Evolutionary conservation across 2,329 filamentous ascomycete species (phyloP), one percentile per base, ranked within the genome.

Genomic region (Penicillium sp.): DNA sequence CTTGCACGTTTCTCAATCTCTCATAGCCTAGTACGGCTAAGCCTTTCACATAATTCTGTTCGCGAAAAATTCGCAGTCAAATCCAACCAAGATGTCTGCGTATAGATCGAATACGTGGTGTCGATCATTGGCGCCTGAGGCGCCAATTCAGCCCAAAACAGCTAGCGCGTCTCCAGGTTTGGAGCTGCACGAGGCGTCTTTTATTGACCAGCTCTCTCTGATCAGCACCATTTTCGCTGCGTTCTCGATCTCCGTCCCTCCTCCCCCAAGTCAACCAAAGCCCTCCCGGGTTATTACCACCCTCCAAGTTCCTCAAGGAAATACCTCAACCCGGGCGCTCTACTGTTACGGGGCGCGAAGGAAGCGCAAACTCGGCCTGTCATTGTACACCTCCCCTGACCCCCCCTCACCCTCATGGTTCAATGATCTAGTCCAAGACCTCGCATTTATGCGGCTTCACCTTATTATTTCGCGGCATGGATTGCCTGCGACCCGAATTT

Each of bases 381-480:
- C 22, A 19, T 33, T 21, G 31, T n/a, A 45, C 21, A 16, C 19
- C 42, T 49, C 24, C 5, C 48, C 48, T 11, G 1, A 48, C 4
- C 19, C 33, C 47, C 21, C 24, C 19, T 42, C 24, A 29, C 16
- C 13, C 27, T 48, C 58, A 42, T 42, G 39, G 43, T 54, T 57
- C 54, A 45, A 65, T 64, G 59, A 60, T 58, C 49, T 62, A 59
- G 56, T 42, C 48, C 43, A 27, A 19, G 44, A 35, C 46, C 27
- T 42, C 49, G 54, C 63, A 64, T 2, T 57, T 64, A 86, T 95
- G 82, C 90, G 91, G 68, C 82, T 96, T 58, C 88, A 89, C 63
- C 78, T 96, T 48, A 80, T 85, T 35, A 84, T 96, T 53, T 85
- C 86, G 61, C 88, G 91, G 56, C 85, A 93, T 74, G 84, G 82